Evolutionary conservation across 129 eudicot genomes (phyloP), one percentile per base, ranked within the genome.

Genomic region (Calendula officinalis): DNA sequence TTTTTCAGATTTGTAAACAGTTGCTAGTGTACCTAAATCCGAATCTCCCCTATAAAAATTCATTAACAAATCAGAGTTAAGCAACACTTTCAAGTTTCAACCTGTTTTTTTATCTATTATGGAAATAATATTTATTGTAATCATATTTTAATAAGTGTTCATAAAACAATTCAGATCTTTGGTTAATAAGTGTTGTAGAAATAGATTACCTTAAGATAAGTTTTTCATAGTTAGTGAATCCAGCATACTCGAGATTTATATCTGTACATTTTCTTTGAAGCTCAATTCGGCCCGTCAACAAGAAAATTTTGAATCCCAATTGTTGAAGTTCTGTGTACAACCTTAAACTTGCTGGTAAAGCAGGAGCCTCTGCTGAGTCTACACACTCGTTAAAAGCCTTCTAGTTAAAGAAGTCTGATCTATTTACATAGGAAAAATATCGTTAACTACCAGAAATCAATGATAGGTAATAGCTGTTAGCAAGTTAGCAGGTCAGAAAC

Each of bases 211-310:
- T 85, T 63, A 91, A 68, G 67, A 85, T 3, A 61, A 91, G 92
- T 78, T 77, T 82, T 64, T 87, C 78, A 74, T 90, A 91, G 80
- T 83, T 81, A 77, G 56, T 81, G 67, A 49, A 91, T 60, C 95
- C 96, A 74, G 88, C 82, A 65, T 63, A 53, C 36, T 16, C 35
- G 13, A 91, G 83, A 64, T 91, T 87, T 48, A 69, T 64, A 37
- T 59, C 84, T 5, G 96, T 91, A 36, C 27, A 61, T 49, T 80
- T 75, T 78, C 98, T 91, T 72, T 84, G 86, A 64, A 38, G 73
- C 76, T 91, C 98, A 60, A 50, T 54, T 43, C 98, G 78, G 33
- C 98, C 98, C 5, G 98, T 91, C 72, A 91, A 72, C 34, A 91
- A 67, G 69, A 88, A 47, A 49, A 83, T 79, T 33, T 68, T 85